Base-by-base conservation (phyloP, 371 early-diverging fungal genomes). In the Mortierella sp. region DNA sequence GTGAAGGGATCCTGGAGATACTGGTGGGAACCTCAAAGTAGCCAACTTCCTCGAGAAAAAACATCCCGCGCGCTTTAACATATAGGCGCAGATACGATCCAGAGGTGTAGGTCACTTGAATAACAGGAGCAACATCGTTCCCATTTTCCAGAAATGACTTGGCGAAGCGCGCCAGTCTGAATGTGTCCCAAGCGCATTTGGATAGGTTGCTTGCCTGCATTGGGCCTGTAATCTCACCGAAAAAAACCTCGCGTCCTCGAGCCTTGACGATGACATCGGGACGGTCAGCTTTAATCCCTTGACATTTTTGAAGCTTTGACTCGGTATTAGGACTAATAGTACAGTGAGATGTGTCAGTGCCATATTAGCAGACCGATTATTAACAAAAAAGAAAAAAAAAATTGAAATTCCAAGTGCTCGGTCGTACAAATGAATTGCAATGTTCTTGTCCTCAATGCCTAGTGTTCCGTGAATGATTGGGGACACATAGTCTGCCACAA, bases 381-480 rank as follows among this genome's bases (percentile, higher is more conserved):
- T 25, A 19, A 29, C 15, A 25, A 56, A 56, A 25, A 25, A 25
- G 56, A 14, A 25, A 6, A 21, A 7, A 56, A 56, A 21, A 19
- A 56, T 56, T n/a, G n/a, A n/a, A n/a, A n/a, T n/a, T n/a, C n/a
- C n/a, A n/a, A n/a, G n/a, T n/a, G n/a, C n/a, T n/a, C n/a, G n/a
- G n/a, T n/a, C 64, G 21, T 55, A 53, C 64, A 64, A 64, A 64
- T 56, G 55, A 64, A 64, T 64, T 7, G 64, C 56, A 44, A 56
- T 21, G 26, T 44, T 56, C 46, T 64, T 64, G 55, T 56, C 19
- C 56, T 30, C 62, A 28, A 64, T 64, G 25, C 57, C 64, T 56
- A 64, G 26, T 55, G 23, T 23, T 64, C 55, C 56, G 64, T 64
- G 64, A 64, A 53, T 46, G 64, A 64, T 19, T 55, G 56, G 55